Conservation (phyloP, 2,329 filamentous ascomycete species). For the Trichophyton mentagrophytes region DNA sequence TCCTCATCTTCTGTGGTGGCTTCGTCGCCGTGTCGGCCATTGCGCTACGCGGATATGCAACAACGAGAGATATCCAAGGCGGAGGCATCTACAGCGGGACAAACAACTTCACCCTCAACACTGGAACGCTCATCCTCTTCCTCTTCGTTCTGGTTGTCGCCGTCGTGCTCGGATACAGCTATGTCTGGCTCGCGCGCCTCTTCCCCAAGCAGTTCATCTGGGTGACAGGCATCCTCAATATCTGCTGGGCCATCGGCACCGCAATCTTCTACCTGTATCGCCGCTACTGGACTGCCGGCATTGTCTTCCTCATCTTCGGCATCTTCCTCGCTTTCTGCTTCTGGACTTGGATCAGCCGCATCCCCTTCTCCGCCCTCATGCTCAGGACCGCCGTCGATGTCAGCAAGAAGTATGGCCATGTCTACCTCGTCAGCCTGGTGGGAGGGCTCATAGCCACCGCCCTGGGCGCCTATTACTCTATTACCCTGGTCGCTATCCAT, state of each 20-base stretch:
- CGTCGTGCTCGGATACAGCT: slow-evolving; percentile 60
- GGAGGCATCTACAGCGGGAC: slow-evolving; percentile 58
- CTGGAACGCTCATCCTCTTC: slow-evolving; percentile 79
- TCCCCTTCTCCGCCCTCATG: slow-evolving; percentile 86
- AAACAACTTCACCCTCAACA: slow-evolving; percentile 58
- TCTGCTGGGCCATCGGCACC: slow-evolving; percentile 69
- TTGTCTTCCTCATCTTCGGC: slow-evolving; percentile 41
- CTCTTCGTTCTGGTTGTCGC: slow-evolving; percentile 36
- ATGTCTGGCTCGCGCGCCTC: slow-evolving; percentile 60
- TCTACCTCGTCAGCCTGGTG: slow-evolving; percentile 73
- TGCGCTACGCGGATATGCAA: slow-evolving; percentile 60
- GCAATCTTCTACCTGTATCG: slow-evolving; percentile 73
- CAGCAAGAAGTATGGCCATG: slow-evolving; percentile 69
- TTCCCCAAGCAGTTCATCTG: slow-evolving; percentile 89
- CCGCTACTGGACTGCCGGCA: slow-evolving; percentile 68
- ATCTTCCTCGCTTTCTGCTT: slow-evolving; percentile 49
- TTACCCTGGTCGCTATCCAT: slow-evolving; percentile 78
- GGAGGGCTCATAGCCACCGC: slow-evolving; percentile 65
- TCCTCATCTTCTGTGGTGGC: slow-evolving; percentile 57
- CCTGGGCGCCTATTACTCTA: slow-evolving; percentile 71
- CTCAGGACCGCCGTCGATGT: slow-evolving; percentile 76
- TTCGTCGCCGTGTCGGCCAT: slow-evolving; percentile 67
- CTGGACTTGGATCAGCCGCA: slow-evolving; percentile 75
- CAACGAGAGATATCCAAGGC: slow-evolving; percentile 50
- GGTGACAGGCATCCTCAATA: slow-evolving; percentile 80